Conservation (phyloP, 148 eudicot genomes). For the Spergularia bocconei region DNA sequence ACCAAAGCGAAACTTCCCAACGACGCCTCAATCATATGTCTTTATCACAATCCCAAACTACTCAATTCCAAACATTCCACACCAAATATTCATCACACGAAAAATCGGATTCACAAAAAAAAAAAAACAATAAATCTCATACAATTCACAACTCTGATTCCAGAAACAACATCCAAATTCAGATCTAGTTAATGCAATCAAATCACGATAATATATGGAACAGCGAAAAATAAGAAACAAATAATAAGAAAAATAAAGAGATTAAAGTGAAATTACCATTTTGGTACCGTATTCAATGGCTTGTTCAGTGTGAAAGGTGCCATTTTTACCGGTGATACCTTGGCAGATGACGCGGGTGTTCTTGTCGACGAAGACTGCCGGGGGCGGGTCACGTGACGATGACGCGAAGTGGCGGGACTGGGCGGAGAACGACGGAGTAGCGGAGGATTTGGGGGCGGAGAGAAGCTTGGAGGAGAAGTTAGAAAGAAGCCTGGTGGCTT, state of each 20-base stretch:
- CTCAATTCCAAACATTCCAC: not conserved
- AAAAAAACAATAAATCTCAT: too few relatives aligned
- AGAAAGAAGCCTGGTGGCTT: constrained; percentile 30
- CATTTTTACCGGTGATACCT: constrained; percentile 92
- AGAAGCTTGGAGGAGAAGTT: constrained; percentile 28
- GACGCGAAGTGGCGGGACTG: constrained; percentile 61
- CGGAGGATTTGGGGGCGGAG: constrained; percentile 23
- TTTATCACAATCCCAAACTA: not conserved
- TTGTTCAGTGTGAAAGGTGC: constrained; percentile 94
- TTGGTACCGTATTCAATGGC: constrained; percentile 97
- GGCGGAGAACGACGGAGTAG: constrained; percentile 18
- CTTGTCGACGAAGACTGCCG: constrained; percentile 91
- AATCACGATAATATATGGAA: not conserved
- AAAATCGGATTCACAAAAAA: not conserved
- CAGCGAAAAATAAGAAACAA: not conserved
- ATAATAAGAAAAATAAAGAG: not conserved
- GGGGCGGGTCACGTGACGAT: constrained; percentile 57
- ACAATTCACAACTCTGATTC: not conserved
- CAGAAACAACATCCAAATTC: not conserved
- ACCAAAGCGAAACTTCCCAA: too few relatives aligned
- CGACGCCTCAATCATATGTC: too few relatives aligned
- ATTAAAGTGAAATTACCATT: constrained; percentile 45
- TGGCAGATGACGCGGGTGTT: constrained; percentile 93
- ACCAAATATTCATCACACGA: too few relatives aligned
- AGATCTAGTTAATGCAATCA: not conserved